These are phyloP conservation scores for Microbotryum scabiosae DNA, from an alignment of 1,284 basidiomycete genomes.

Conservation along the genomic window DNA sequence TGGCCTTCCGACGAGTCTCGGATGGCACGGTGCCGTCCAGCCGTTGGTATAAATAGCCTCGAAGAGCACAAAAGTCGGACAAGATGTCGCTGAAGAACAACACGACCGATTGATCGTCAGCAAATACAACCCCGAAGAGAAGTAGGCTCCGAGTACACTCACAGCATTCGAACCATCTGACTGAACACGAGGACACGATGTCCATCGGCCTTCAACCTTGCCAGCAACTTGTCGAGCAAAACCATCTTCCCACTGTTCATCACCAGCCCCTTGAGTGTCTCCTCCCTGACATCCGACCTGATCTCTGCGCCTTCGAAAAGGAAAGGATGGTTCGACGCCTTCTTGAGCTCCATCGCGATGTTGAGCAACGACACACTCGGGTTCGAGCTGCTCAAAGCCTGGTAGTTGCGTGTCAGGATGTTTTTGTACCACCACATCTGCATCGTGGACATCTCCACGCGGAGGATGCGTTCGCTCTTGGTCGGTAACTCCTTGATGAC, in stretches of 20 bases:
- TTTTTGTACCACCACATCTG: conserved; percentile 99
- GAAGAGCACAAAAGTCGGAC: conserved; percentile 86
- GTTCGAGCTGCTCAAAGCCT: conserved; percentile 74
- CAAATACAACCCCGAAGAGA: no score
- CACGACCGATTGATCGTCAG: background rate
- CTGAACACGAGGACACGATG: conserved; percentile 53
- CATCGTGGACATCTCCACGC: conserved; percentile 94
- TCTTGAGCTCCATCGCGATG: conserved; percentile 93
- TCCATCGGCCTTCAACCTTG: conserved; percentile 43
- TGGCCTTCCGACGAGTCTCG: conserved; percentile 73
- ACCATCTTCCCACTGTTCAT: conserved; percentile 48
- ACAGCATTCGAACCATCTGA: conserved; percentile 96
- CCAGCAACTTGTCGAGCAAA: conserved; percentile 44
- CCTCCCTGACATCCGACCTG: conserved; percentile 60
- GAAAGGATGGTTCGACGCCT: conserved; percentile 95
- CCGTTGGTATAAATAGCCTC: conserved; percentile 75
- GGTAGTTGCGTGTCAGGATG: conserved; percentile 93
- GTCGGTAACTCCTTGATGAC: conserved; percentile 95
- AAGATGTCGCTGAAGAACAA: conserved; percentile 61
- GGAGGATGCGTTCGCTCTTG: conserved; percentile 94
- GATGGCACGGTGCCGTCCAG: conserved; percentile 68
- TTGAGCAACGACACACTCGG: conserved; percentile 85
- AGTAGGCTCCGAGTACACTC: conserved; percentile 1
- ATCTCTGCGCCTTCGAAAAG: conserved; percentile 93
- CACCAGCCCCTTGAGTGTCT: conserved; percentile 48